These are phyloP conservation scores for Globisporangium iwayamae DNA, from an alignment of 352 stramenopile species.

Conservation along the genomic window DNA sequence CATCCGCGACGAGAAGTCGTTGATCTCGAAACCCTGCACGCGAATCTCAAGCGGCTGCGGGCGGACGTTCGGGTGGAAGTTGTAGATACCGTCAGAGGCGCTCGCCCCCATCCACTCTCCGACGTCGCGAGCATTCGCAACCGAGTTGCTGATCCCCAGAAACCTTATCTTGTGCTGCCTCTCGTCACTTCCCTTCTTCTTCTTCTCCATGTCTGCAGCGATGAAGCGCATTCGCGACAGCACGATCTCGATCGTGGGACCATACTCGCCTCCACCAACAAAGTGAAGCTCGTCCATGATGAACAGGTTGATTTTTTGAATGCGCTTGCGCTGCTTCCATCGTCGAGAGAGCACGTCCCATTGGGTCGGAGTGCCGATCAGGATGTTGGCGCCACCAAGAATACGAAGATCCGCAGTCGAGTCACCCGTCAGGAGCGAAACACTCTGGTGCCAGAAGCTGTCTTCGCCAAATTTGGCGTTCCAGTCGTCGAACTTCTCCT, in stretches of 20 bases:
- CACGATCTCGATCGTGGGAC: slow-evolving; percentile 96
- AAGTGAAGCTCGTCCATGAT: slow-evolving; percentile 98
- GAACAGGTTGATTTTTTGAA: slow-evolving; percentile 93
- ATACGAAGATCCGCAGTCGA: slow-evolving; percentile 90
- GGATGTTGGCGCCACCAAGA: slow-evolving; percentile 88
- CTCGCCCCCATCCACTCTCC: slow-evolving; percentile 97
- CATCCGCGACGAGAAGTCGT: slow-evolving; percentile 95
- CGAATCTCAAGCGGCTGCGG: slow-evolving; percentile 96
- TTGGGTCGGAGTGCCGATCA: slow-evolving; percentile 93
- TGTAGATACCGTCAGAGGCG: slow-evolving; percentile 84
- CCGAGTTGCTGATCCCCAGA: slow-evolving; percentile 93
- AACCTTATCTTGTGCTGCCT: slow-evolving; percentile 76
- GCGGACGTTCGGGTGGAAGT: slow-evolving; percentile 94
- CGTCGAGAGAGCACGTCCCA: slow-evolving; percentile 96
- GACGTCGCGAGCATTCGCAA: slow-evolving; percentile 97
- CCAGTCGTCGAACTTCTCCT: slow-evolving; percentile 82
- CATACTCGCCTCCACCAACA: slow-evolving; percentile 86
- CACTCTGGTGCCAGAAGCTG: slow-evolving; percentile 77
- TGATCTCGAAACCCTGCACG: slow-evolving; percentile 98
- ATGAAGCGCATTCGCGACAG: slow-evolving; percentile 98
- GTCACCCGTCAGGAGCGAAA: slow-evolving; percentile 94
- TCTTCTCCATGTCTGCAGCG: slow-evolving; percentile 83
- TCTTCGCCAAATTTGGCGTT: slow-evolving; percentile 76
- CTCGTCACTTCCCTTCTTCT: slow-evolving; percentile 33
- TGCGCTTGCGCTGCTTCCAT: slow-evolving; percentile 96